Conservation (phyloP, 2,329 filamentous ascomycete genomes). For the Fusarium secorum region DNA sequence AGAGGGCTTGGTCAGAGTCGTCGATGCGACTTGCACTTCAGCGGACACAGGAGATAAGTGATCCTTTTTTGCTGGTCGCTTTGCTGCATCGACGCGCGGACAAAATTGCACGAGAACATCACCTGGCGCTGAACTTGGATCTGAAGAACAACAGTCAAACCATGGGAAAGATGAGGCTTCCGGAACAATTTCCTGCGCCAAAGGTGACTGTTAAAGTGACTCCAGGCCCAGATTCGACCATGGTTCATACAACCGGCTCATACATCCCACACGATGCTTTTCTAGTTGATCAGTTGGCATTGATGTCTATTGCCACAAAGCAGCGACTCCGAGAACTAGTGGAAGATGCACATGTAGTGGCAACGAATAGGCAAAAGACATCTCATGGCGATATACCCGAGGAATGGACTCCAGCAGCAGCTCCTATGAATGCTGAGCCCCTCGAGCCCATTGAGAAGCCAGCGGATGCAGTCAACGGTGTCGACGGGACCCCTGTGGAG, state of each 20-base stretch:
- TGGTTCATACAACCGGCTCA: slow-evolving; percentile 69
- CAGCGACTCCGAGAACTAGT: slow-evolving; percentile 78
- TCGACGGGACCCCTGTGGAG: slow-evolving; percentile 44
- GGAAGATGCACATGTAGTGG: slow-evolving; percentile 77
- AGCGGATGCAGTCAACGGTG: slow-evolving; percentile 23
- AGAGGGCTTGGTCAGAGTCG: slow-evolving; percentile 71
- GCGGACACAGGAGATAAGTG: slow-evolving; percentile 73
- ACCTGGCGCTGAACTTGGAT: slow-evolving; percentile 64
- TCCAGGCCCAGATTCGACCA: slow-evolving; percentile 67
- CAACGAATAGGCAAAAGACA: slow-evolving; percentile 75
- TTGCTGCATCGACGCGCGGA: slow-evolving; percentile 65
- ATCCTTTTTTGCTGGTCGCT: slow-evolving; percentile 76
- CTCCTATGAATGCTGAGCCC: slow-evolving; percentile 54
- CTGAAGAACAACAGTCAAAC: slow-evolving; percentile 55
- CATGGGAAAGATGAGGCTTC: slow-evolving; percentile 59
- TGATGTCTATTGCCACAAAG: slow-evolving; percentile 84
- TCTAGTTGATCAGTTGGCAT: slow-evolving; percentile 81
- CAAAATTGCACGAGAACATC: slow-evolving; percentile 66
- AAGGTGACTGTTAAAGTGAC: slow-evolving; percentile 63
- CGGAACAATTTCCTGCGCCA: slow-evolving; percentile 59
- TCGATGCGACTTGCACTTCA: slow-evolving; percentile 67
- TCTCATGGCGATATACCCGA: slow-evolving; percentile 81
- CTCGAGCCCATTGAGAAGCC: slow-evolving; percentile 43
- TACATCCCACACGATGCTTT: slow-evolving; percentile 79
- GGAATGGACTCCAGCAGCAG: slow-evolving; percentile 78